These are phyloP conservation scores for Lepidium africanum DNA, from an alignment of 345 rosid species.

Conservation along the genomic window DNA sequence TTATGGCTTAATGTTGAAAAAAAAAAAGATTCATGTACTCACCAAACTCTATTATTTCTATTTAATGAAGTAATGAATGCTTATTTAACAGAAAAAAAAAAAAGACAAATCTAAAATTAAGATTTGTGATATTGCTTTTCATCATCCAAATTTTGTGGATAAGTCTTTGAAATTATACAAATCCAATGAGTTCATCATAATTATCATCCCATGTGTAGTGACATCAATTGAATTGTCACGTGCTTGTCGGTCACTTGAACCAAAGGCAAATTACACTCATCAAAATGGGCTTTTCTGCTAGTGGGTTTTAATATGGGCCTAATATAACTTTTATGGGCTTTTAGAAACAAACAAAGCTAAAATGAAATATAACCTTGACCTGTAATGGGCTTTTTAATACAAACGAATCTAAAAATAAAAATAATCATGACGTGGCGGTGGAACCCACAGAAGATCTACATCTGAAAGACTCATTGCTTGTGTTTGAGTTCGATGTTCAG, in stretches of 20 bases:
- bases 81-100: too few relatives aligned
- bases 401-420: not conserved
- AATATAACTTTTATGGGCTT: not conserved
- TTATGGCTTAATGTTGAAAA: too few relatives aligned
- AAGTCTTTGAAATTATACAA: not conserved
- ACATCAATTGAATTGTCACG: conserved; percentile 18
- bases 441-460: conserved; percentile 12
- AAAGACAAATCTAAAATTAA: too few relatives aligned
- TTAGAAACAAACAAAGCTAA: not conserved
- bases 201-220: conserved; percentile 24
- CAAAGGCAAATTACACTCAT: not conserved
- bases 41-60: too few relatives aligned
- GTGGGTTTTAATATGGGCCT: too few relatives aligned
- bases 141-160: not conserved
- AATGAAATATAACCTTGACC: not conserved
- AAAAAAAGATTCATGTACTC: too few relatives aligned
- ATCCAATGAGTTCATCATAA: not conserved
- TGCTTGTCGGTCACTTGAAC: conserved; percentile 17
- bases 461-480: conserved; percentile 1
- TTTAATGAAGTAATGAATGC: too few relatives aligned
- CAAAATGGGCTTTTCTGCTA: not conserved
- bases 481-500: not conserved
- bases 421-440: not conserved
- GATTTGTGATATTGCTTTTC: too few relatives aligned
- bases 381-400: not conserved